Conservation (phyloP, 176 grass and related monocot species). For the Olyra latifolia region DNA sequence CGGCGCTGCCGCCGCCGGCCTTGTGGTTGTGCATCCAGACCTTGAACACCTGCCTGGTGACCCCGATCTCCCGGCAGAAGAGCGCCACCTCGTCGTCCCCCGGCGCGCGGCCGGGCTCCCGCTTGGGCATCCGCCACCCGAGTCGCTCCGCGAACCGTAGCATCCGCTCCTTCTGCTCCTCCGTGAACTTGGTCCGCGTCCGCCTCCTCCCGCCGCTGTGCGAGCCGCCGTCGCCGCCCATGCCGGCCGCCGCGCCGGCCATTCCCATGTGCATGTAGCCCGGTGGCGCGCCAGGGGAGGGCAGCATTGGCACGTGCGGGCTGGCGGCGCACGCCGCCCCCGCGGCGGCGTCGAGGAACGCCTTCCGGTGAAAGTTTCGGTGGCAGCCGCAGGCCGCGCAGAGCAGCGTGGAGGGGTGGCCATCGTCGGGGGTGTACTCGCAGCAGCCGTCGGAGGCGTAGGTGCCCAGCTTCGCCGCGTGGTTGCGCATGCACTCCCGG, state of each 20-base stretch:
- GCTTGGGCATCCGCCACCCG: slow-evolving; percentile 85
- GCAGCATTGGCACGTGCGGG: slow-evolving; percentile 29
- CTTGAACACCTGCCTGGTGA: slow-evolving; percentile 84
- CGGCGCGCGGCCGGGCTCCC: slow-evolving; percentile 52
- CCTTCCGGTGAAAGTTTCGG: slow-evolving; percentile 88
- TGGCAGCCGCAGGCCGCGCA: slow-evolving; percentile 86
- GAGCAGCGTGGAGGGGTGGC: slow-evolving; percentile 37
- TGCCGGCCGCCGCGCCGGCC: background rate
- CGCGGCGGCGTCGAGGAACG: slow-evolving; percentile 39
- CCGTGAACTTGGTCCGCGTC: slow-evolving; percentile 80
- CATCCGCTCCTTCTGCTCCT: slow-evolving; percentile 82
- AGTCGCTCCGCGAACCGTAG: slow-evolving; percentile 70
- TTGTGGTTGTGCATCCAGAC: slow-evolving; percentile 99
- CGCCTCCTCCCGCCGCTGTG: slow-evolving; percentile 45
- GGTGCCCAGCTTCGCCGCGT: slow-evolving; percentile 83
- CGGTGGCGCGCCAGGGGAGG: slow-evolving; percentile 25
- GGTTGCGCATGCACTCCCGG: slow-evolving; percentile 92
- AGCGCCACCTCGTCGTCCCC: slow-evolving; percentile 72
- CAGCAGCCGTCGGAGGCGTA: slow-evolving; percentile 92
- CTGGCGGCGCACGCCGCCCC: background rate
- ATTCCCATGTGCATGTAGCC: slow-evolving; percentile 53
- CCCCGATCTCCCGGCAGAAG: slow-evolving; percentile 88
- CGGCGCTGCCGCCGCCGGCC: slow-evolving; percentile 30
- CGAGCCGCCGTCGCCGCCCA: slow-evolving; percentile 9
- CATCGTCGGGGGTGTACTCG: slow-evolving; percentile 80